Evolutionary conservation across 192 early-diverging fungal species (phyloP).

Genomic region (Lobosporangium transversale): DNA sequence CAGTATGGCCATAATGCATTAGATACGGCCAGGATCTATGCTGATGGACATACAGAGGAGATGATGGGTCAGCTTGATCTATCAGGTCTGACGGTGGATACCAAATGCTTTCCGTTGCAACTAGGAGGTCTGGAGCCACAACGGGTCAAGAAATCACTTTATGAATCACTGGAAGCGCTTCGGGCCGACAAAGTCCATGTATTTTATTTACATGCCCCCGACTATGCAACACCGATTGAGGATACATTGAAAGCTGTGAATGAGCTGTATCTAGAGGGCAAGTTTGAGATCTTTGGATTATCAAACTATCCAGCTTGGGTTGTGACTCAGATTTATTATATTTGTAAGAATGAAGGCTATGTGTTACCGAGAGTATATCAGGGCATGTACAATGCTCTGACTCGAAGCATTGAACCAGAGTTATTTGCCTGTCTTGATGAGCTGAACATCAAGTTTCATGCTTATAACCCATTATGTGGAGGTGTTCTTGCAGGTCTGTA

Average conservation of each 20-base stretch:
- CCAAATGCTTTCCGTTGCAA: conserved; percentile 32
- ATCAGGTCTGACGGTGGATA: conserved; percentile 27
- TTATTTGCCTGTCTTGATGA: conserved; percentile 68
- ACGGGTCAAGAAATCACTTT: conserved; percentile 41
- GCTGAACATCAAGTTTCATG: conserved; percentile 70
- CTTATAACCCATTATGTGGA: conserved; percentile 72
- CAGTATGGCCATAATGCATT: conserved; percentile 23
- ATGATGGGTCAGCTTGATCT: conserved; percentile 47
- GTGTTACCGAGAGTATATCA: conserved; percentile 52
- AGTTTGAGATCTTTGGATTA: conserved; percentile 57
- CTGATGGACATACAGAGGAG: conserved; percentile 64
- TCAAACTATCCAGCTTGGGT: conserved; percentile 52
- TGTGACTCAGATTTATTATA: conserved; percentile 49
- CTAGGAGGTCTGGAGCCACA: conserved; percentile 52
- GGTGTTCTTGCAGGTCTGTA: conserved; percentile 50
- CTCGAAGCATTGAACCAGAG: conserved; percentile 61
- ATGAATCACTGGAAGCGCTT: conserved; percentile 60
- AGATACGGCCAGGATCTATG: conserved; percentile 60
- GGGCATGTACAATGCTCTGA: conserved; percentile 56
- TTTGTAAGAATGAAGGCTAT: conserved; percentile 50
- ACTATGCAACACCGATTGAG: conserved; percentile 64
- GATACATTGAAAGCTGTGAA: conserved; percentile 66
- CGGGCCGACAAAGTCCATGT: conserved; percentile 63
- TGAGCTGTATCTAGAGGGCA: conserved; percentile 63
- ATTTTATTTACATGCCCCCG: conserved; percentile 75